A percentile compares a stretch with the other conserved stretches of the same genome.
Conservation (phyloP, 2,329 filamentous ascomycete genomes). For the Trichoderma sp. region DNA sequence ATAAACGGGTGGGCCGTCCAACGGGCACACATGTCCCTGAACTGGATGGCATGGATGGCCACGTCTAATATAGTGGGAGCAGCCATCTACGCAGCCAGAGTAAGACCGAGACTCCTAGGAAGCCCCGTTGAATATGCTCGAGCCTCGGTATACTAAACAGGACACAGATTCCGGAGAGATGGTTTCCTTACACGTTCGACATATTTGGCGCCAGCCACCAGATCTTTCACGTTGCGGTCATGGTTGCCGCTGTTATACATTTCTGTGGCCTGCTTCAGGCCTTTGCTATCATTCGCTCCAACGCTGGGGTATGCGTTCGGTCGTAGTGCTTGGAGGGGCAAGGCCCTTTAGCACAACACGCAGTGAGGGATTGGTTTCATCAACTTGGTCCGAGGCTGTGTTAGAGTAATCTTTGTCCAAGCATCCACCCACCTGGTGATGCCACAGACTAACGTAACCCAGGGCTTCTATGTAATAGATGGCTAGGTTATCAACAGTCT, state of each 20-base stretch:
- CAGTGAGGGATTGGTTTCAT: too few relatives aligned
- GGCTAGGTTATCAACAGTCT: too few relatives aligned
- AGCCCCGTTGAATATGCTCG: not conserved
- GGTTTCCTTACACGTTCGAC: not conserved
- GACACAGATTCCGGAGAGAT: not conserved
- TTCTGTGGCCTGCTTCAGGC: not conserved
- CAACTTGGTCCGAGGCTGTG: too few relatives aligned
- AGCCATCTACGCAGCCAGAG: not conserved
- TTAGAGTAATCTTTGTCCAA: too few relatives aligned
- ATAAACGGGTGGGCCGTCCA: not conserved
- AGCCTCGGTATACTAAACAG: not conserved
- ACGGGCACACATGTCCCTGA: not conserved
- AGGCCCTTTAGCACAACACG: too few relatives aligned
- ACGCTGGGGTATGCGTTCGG: not conserved
- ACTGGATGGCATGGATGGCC: conserved; percentile 1
- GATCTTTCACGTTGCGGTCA: not conserved
- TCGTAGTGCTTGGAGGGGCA: too few relatives aligned
- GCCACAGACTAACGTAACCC: too few relatives aligned
- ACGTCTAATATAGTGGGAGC: not conserved
- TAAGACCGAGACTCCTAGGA: not conserved
- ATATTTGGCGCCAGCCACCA: not conserved
- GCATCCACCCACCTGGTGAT: too few relatives aligned
- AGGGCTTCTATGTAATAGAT: too few relatives aligned
- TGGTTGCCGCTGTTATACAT: conserved; percentile 1
- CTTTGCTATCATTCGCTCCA: not conserved